Conservation (phyloP, 495 filamentous ascomycete species). For the Neurospora sp. region DNA sequence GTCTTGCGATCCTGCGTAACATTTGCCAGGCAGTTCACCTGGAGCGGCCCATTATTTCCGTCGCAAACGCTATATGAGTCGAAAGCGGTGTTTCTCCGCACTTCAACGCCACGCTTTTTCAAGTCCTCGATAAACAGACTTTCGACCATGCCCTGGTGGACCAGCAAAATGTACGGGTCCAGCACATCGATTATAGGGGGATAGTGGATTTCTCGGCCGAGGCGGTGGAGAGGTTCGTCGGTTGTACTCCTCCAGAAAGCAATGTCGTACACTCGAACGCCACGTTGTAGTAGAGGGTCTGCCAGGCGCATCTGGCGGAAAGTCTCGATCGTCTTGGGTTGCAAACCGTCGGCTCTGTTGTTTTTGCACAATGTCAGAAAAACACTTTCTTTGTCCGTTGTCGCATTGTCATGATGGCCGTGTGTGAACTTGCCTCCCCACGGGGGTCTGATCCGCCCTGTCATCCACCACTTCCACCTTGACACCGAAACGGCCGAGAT, state of each 20-base stretch:
- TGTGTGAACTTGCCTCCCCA: slow-evolving; percentile 36
- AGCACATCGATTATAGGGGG: slow-evolving; percentile 52
- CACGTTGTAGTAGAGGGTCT: slow-evolving; percentile 49
- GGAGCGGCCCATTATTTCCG: slow-evolving; percentile 27
- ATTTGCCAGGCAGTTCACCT: slow-evolving; percentile 31
- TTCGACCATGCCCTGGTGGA: slow-evolving; percentile 69
- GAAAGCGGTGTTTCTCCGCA: slow-evolving; percentile 48
- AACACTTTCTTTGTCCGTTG: not conserved
- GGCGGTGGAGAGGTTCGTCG: slow-evolving; percentile 41
- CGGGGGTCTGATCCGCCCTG: slow-evolving; percentile 47
- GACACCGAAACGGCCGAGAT: slow-evolving; percentile 56
- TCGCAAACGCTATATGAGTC: slow-evolving; percentile 38
- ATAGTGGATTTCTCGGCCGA: slow-evolving; percentile 42
- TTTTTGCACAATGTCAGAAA: not conserved
- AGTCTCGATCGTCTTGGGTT: slow-evolving; percentile 44
- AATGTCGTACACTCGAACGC: slow-evolving; percentile 60
- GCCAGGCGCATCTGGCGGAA: slow-evolving; percentile 56
- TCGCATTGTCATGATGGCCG: not conserved
- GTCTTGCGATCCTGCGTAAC: slow-evolving; percentile 31
- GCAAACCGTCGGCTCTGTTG: slow-evolving; percentile 53
- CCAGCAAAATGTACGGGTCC: slow-evolving; percentile 61
- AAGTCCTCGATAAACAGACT: slow-evolving; percentile 56
- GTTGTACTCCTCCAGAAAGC: slow-evolving; percentile 59
- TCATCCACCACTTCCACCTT: slow-evolving; percentile 53
- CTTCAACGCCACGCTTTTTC: slow-evolving; percentile 42